Conservation (phyloP, 345 rosid species). For the Cardamine chenopodiifolia region DNA sequence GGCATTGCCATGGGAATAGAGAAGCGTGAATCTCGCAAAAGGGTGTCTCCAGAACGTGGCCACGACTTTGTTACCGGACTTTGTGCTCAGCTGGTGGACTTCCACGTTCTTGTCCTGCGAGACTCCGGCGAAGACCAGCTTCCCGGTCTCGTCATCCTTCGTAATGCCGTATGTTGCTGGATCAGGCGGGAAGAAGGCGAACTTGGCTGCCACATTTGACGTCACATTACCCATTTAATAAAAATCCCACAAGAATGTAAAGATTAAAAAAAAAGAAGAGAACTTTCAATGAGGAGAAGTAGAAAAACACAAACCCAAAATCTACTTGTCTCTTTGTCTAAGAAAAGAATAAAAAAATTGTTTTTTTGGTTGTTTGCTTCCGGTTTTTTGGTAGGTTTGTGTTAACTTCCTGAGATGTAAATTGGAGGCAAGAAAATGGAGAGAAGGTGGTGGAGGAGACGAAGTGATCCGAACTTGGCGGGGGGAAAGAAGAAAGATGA, state of each 20-base stretch:
- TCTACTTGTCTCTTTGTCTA: constrained; percentile 16
- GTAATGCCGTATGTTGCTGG: constrained; percentile 82
- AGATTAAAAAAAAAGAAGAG: not conserved
- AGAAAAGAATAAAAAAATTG: constrained; percentile 7
- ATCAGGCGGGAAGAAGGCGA: constrained; percentile 97
- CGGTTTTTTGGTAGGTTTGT: constrained; percentile 23
- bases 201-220: constrained; percentile 91
- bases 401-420: constrained; percentile 26
- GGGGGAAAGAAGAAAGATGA: constrained; percentile 32
- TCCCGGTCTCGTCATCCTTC: constrained; percentile 66
- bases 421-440: constrained; percentile 36
- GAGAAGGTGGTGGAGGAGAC: constrained; percentile 39
- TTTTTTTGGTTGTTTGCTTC: constrained; percentile 6
- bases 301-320: constrained; percentile 35
- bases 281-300: constrained; percentile 23
- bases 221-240: constrained; percentile 88
- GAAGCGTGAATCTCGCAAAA: constrained; percentile 78
- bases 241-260: not conserved
- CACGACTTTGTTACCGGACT: constrained; percentile 74
- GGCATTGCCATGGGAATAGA: constrained; percentile 97
- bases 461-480: constrained; percentile 36
- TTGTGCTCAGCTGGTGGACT: constrained; percentile 78
- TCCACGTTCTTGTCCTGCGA: constrained; percentile 78
- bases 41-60: constrained; percentile 98
- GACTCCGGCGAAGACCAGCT: constrained; percentile 63